Conservation (phyloP, 2,329 filamentous ascomycete genomes). For the Fusarium drepaniforme region DNA sequence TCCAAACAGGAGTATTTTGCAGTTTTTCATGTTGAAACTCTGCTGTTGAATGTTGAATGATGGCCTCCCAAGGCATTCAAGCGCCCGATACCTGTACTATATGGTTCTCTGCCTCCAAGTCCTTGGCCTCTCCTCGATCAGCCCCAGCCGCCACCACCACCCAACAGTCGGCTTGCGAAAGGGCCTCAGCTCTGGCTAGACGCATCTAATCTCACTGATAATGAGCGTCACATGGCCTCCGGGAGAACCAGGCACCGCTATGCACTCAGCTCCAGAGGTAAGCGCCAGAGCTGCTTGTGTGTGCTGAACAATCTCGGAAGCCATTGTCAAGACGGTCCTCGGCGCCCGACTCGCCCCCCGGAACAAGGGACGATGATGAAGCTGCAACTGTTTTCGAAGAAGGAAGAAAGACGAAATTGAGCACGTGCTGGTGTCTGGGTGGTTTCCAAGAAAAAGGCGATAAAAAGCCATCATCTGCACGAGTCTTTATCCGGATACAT, state of each 20-base stretch:
- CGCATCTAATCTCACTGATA: background rate
- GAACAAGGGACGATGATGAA: background rate
- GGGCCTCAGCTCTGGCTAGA: background rate
- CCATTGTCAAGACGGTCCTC: constrained; percentile 26
- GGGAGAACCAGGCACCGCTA: background rate
- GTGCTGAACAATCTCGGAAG: constrained; percentile 19
- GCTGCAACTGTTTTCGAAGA: background rate
- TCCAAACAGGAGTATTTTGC: constrained; percentile 39
- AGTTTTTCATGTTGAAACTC: constrained; percentile 14
- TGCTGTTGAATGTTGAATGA: constrained; percentile 8
- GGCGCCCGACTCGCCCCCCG: constrained; percentile 37
- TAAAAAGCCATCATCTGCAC: constrained; percentile 20
- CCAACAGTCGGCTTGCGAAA: background rate
- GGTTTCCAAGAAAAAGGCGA: background rate
- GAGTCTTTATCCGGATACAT: background rate
- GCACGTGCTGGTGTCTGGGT: background rate
- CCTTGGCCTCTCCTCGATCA: background rate
- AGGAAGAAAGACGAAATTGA: too few relatives aligned
- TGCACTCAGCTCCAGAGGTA: background rate
- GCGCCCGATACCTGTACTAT: constrained; percentile 11
- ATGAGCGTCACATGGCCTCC: background rate
- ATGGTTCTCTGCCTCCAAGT: constrained; percentile 1
- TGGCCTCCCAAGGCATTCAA: background rate
- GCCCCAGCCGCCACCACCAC: background rate
- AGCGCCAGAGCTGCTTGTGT: constrained; percentile 10